phyloP scores from a whole-genome alignment of 2,329 filamentous ascomycete genomes.

The Sphaerulina musiva region DNA sequence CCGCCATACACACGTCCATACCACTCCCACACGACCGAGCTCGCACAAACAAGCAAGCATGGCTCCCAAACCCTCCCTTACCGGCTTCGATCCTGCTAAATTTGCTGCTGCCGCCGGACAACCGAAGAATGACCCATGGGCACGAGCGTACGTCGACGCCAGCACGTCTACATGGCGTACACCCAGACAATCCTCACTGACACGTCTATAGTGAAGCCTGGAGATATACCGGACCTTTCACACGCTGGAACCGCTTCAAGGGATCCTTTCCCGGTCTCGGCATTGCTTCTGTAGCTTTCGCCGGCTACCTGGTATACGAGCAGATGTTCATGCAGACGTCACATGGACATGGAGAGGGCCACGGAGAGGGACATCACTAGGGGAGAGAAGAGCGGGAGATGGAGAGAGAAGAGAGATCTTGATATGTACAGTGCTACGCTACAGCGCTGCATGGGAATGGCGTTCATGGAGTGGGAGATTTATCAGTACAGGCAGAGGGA shows the following conservation, averaged over 20 bases:
- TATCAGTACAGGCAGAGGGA: neutral
- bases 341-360: slow-evolving; percentile 21
- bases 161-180: too few species aligned
- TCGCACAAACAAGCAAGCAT: slow-evolving; percentile 36
- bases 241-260: slow-evolving; percentile 83
- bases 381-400: neutral
- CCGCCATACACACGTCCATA: neutral
- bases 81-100: slow-evolving; percentile 83
- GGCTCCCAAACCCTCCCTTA: slow-evolving; percentile 61
- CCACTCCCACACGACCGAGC: neutral
- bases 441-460: neutral
- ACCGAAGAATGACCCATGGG: slow-evolving; percentile 57
- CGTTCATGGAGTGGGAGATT: neutral
- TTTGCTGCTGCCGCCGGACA: slow-evolving; percentile 65
- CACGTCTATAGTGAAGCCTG: slow-evolving; percentile 68
- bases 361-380: slow-evolving; percentile 24
- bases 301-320: slow-evolving; percentile 83
- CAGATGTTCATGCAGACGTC: slow-evolving; percentile 60
- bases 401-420: neutral
- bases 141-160: slow-evolving; percentile 48
- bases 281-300: slow-evolving; percentile 85
- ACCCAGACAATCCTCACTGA: slow-evolving; percentile 4
- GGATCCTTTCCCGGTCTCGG: slow-evolving; percentile 81
- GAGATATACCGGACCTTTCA: slow-evolving; percentile 87
- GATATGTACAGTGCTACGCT: neutral